Base-by-base conservation (phyloP, 495 filamentous ascomycete species). In the Xylaria cubensis region DNA sequence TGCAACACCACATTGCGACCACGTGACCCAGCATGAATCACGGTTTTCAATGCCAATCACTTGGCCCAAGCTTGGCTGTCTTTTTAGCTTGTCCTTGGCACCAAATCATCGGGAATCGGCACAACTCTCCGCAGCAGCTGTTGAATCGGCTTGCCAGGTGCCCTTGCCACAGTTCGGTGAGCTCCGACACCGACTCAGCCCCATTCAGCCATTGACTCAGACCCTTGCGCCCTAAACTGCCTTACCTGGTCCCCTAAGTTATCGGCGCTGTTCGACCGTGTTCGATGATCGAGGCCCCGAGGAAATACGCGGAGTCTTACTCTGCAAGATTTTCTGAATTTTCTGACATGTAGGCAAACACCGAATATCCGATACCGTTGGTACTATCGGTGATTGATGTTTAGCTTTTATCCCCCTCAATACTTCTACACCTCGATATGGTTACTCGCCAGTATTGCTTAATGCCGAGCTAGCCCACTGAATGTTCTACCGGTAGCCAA, bases 41-140 rank as follows among this genome's bases (percentile, higher is more conserved):
- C 39, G 5, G 17, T 24, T n/a, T 17, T 50, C 32, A 19, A 32
- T 41, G 65, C 36, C 29, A 34, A 44, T 44, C 65, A 21, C 65
- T 67, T 67, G 50, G 65, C 50, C 50, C 21, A 4, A 55, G 34
- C 65, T 67, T 67, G 65, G 65, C 65, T 26, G 29, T 15, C 64
- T n/a, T 39, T 39, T 9, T 12, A 42, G 42, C 63, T 50, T 50
- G 7, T 8, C 15, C 64, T 67, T 53, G 64, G 64, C 48, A 9
- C 12, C 46, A 5, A 17, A 53, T 67, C 36, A 29, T 67, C 65
- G 65, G 65, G 13, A 56, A 67, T 55, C 65, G 65, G 65, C 65
- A 67, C 65, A 12, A 9, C 17, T n/a, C 26, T 39, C 12, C 36
- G 8, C 19, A 24, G n/a, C 42, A 50, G 63, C 41, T 65, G 63